These are phyloP conservation scores for Tolypocladium nubicola DNA, from an alignment of 2,329 filamentous ascomycete genomes.

Conservation along the genomic window DNA sequence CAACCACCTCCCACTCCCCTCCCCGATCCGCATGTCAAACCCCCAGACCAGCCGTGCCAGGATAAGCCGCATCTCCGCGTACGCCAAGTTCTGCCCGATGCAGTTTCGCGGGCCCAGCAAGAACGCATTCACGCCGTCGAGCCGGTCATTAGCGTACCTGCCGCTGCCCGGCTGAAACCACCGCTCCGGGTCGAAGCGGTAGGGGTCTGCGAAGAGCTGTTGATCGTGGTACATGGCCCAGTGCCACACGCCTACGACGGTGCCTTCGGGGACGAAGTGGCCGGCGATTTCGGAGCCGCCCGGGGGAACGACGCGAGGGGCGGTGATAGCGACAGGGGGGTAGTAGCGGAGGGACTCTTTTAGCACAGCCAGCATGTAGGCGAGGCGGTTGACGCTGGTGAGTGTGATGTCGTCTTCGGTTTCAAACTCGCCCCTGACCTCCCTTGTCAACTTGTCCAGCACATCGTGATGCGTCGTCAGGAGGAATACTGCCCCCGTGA, in stretches of 20 bases:
- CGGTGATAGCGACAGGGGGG: too few relatives aligned
- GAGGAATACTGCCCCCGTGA: too few relatives aligned
- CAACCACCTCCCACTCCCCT: constrained; percentile 3
- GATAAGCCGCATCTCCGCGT: constrained; percentile 18
- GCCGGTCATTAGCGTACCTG: constrained; percentile 11
- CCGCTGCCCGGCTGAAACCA: constrained; percentile 15
- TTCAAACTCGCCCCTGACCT: too few relatives aligned
- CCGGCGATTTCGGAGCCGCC: constrained; percentile 20
- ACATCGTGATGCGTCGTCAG: too few relatives aligned
- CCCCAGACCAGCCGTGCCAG: constrained; percentile 14
- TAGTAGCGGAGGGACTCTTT: too few relatives aligned
- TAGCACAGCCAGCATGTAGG: too few relatives aligned
- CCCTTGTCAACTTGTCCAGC: too few relatives aligned
- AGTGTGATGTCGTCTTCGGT: too few relatives aligned
- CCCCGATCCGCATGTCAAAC: constrained; percentile 16
- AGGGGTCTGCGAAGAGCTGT: constrained; percentile 19
- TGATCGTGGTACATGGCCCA: constrained; percentile 22
- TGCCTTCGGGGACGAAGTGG: constrained; percentile 18
- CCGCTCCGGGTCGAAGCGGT: constrained; percentile 25
- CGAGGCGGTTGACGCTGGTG: too few relatives aligned
- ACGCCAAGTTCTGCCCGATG: constrained; percentile 18
- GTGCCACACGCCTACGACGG: constrained; percentile 21
- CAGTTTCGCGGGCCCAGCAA: constrained; percentile 17
- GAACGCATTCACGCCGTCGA: constrained; percentile 17
- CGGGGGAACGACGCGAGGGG: not conserved